Conservation (phyloP, 768 basidiomycete genomes). For the Xanthoconium purpureum region DNA sequence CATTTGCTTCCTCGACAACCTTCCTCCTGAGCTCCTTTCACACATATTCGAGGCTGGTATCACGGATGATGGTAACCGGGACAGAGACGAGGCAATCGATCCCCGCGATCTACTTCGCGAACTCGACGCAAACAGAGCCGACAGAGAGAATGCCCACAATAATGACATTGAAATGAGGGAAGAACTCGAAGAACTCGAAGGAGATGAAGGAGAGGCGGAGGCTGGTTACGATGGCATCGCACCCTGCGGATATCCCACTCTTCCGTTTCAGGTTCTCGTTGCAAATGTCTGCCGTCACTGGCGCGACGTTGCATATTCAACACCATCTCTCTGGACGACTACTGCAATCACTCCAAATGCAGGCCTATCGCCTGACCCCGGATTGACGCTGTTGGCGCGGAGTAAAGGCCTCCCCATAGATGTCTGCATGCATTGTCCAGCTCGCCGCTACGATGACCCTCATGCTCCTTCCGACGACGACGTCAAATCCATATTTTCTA, state of each 20-base stretch:
- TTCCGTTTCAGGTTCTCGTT: constrained; percentile 45
- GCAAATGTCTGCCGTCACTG: constrained; percentile 45
- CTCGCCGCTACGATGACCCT: constrained; percentile 33
- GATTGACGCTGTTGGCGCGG: constrained; percentile 47
- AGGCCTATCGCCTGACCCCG: constrained; percentile 43
- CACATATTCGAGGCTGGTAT: constrained; percentile 52
- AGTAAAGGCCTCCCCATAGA: constrained; percentile 51
- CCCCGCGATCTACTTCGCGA: background rate
- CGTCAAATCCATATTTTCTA: constrained; percentile 24
- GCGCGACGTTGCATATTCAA: constrained; percentile 51
- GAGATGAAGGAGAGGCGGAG: constrained; percentile 3
- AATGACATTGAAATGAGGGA: too few species aligned
- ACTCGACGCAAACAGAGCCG: background rate
- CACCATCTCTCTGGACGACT: constrained; percentile 54
- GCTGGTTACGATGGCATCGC: background rate
- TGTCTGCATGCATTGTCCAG: constrained; percentile 37
- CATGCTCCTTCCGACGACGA: constrained; percentile 24
- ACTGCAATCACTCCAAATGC: constrained; percentile 29
- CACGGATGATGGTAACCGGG: constrained; percentile 29
- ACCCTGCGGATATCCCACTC: background rate
- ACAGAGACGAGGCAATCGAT: constrained; percentile 3
- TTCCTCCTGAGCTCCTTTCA: constrained; percentile 56
- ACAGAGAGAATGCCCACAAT: too few species aligned
- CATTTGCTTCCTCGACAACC: constrained; percentile 47
- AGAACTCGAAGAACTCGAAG: constrained; percentile 32